Evolutionary conservation across 371 early-diverging fungal species (phyloP), one percentile per base, ranked within the genome.

Genomic region (Mortierella sp.): DNA sequence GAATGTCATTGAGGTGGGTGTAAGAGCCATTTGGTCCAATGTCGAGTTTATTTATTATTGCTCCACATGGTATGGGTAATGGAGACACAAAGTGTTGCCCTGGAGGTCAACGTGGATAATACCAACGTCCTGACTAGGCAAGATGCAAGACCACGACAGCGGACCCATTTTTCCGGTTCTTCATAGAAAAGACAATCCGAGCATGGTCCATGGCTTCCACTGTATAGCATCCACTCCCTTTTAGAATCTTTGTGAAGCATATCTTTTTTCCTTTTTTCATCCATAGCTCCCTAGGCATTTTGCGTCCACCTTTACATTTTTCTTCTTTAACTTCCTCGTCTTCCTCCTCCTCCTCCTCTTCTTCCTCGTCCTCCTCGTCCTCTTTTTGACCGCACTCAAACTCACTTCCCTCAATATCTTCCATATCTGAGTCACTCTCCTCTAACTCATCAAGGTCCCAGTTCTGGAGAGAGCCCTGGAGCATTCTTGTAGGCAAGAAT

Each of bases 191-290:
- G 23, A 77, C 79, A 18, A 77, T 68, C 18, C 79, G 47, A 26
- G 79, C 79, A 63, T 77, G 79, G 45, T 77, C 79, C 70, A 77
- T 60, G 26, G 66, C 72, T 51, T 72, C 43, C 44, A 72, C 62
- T 2, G 69, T 61, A 37, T 66, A 77, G 14, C 73, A 72, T 14
- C 51, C 59, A 19, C 66, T 68, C 58, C 69, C 50, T 0, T 60
- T 69, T n/a, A 57, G 53, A 58, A 66, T 44, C 14, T 65, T 64
- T 51, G 64, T 62, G 59, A 77, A 18, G 43, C 66, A 57, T 46
- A 72, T 72, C 4, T 29, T n/a, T 18, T 43, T 65, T 6, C 72
- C 66, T n/a, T 26, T 29, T 19, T 70, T 67, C 15, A 46, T 58
- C 44, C 59, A 57, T 9, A 25, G 45, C 44, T 43, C 19, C 11